A percentile compares a stretch with the other conserved stretches of the same genome.
phyloP scores from a whole-genome alignment of 176 grass and related monocot species.

The Alloteropsis semialata region DNA sequence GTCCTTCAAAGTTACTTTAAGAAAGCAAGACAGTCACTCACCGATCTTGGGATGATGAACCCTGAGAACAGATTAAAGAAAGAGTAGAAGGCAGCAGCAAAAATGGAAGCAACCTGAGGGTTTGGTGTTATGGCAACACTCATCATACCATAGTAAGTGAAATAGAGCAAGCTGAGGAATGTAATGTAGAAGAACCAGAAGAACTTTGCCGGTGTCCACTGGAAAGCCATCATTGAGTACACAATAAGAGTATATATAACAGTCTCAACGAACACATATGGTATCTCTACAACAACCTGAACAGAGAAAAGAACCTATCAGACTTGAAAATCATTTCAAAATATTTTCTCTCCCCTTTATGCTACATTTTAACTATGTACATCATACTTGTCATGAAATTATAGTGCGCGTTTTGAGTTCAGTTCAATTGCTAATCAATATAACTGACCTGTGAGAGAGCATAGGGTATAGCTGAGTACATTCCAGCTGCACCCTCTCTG shows the following conservation, averaged over 20 bases:
- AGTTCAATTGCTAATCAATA: slow-evolving; percentile 24
- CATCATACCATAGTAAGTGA: slow-evolving; percentile 88
- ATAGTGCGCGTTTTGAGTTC: no score
- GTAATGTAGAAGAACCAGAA: slow-evolving; percentile 77
- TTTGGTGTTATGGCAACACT: slow-evolving; percentile 55
- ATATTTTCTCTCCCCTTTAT: background rate
- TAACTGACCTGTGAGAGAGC: slow-evolving; percentile 64
- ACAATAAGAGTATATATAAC: slow-evolving; percentile 47
- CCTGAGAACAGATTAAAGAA: slow-evolving; percentile 79
- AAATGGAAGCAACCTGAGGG: slow-evolving; percentile 57
- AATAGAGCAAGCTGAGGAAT: slow-evolving; percentile 68
- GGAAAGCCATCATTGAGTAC: slow-evolving; percentile 63
- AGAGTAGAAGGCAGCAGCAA: slow-evolving; percentile 52
- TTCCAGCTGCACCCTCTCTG: slow-evolving; percentile 66
- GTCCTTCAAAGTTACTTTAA: background rate
- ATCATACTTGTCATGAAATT: background rate
- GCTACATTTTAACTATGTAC: background rate
- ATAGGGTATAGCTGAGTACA: slow-evolving; percentile 86
- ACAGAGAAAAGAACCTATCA: slow-evolving; percentile 10
- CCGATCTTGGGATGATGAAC: slow-evolving; percentile 61
- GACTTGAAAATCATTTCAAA: background rate
- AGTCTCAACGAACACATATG: slow-evolving; percentile 63
- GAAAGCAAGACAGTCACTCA: slow-evolving; percentile 21
- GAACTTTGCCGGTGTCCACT: slow-evolving; percentile 70
- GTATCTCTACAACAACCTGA: slow-evolving; percentile 80